Evolutionary conservation across 2,329 filamentous ascomycete genomes (phyloP).

Genomic region (Aschersonia sp.): DNA sequence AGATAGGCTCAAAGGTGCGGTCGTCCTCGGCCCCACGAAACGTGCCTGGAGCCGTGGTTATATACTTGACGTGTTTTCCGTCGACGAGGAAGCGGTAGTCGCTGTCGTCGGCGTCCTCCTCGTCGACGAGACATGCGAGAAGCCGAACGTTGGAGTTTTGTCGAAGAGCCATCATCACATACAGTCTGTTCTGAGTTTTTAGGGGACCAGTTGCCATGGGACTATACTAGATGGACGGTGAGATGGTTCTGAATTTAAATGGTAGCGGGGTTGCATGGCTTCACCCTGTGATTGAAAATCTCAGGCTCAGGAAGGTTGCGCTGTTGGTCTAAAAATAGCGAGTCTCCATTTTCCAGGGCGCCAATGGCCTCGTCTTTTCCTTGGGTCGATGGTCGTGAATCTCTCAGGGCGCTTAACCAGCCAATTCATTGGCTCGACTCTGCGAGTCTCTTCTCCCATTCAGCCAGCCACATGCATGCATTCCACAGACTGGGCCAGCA

Average conservation of each 20-base stretch:
- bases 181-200: background rate
- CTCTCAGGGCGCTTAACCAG: background rate
- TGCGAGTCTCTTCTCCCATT: too few species aligned
- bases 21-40: slow-evolving; percentile 11
- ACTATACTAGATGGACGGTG: background rate
- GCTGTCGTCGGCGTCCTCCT: slow-evolving; percentile 6
- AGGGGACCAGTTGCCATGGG: background rate
- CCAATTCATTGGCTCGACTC: background rate
- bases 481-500: too few species aligned
- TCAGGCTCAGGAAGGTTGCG: too few species aligned
- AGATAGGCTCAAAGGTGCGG: slow-evolving; percentile 12
- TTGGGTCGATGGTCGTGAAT: background rate
- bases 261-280: background rate
- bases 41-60: slow-evolving; percentile 9
- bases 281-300: too few species aligned
- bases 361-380: too few species aligned
- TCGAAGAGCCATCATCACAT: background rate
- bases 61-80: slow-evolving; percentile 11
- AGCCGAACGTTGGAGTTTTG: slow-evolving; percentile 11
- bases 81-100: slow-evolving; percentile 12
- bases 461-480: too few species aligned
- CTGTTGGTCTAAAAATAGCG: too few species aligned
- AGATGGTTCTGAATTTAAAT: background rate
- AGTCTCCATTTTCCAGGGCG: too few species aligned
- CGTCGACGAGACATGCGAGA: slow-evolving; percentile 12